Percentiles rank a stretch among this genome's conserved stretches.
phyloP scores from a whole-genome alignment of 768 basidiomycete species.

The Kwoniella sp. region DNA sequence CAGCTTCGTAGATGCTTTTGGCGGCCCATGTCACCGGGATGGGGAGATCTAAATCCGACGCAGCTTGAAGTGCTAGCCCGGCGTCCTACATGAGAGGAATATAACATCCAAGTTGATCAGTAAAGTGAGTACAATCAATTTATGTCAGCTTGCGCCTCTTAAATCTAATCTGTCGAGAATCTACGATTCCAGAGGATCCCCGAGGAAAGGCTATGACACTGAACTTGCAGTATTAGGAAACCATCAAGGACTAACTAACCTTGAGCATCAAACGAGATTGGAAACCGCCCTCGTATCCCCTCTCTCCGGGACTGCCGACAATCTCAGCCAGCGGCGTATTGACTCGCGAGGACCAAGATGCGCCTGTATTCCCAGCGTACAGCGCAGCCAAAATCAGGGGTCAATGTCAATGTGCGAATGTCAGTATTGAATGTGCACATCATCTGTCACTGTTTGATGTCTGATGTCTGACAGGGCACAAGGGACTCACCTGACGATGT shows the following conservation, averaged over 20 bases:
- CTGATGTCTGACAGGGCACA: no score
- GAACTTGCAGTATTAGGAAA: not conserved
- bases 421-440: no score
- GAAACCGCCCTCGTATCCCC: slow-evolving; percentile 43
- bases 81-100: slow-evolving; percentile 45
- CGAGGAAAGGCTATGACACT: no score
- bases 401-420: no score
- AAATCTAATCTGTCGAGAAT: no score
- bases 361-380: slow-evolving; percentile 26
- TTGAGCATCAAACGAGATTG: slow-evolving; percentile 48
- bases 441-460: no score
- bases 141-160: no score
- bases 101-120: no score
- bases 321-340: slow-evolving; percentile 44
- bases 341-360: slow-evolving; percentile 48
- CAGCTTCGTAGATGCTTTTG: slow-evolving; percentile 46
- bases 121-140: no score
- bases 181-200: no score
- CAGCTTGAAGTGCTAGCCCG: slow-evolving; percentile 44
- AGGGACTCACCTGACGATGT: slow-evolving; percentile 44
- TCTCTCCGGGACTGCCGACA: slow-evolving; percentile 30
- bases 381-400: no score
- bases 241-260: slow-evolving; percentile 17
- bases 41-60: slow-evolving; percentile 40
- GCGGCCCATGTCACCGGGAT: slow-evolving; percentile 50